Evolutionary conservation across 2,329 filamentous ascomycete genomes (phyloP).

Genomic region (Didymella lethalis): DNA sequence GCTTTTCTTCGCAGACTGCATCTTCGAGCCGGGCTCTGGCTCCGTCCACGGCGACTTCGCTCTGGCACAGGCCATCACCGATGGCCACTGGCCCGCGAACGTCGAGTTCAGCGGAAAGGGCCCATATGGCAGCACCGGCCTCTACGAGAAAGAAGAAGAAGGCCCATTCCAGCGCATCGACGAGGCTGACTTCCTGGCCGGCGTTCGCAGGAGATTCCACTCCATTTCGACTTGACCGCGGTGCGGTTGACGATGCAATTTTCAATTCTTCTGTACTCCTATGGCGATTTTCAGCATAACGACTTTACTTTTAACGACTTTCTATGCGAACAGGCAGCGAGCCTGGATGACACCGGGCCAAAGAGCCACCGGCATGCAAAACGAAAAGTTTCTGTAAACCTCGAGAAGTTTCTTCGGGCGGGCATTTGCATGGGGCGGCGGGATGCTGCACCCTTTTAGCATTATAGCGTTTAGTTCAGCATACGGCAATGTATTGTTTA

Average conservation of each 20-base stretch:
- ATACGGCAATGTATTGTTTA: constrained; percentile 21
- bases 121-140: constrained; percentile 59
- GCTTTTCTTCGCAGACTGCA: constrained; percentile 61
- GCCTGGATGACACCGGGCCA: constrained; percentile 48
- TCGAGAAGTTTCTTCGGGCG: constrained; percentile 23
- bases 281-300: constrained; percentile 30
- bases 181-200: constrained; percentile 51
- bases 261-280: constrained; percentile 36
- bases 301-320: constrained; percentile 34
- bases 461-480: constrained; percentile 28
- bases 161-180: constrained; percentile 51
- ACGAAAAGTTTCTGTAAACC: constrained; percentile 27
- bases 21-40: constrained; percentile 58
- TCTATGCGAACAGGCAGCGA: constrained; percentile 36
- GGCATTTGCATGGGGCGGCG: constrained; percentile 26
- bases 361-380: constrained; percentile 34
- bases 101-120: constrained; percentile 54
- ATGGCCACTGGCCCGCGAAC: constrained; percentile 53
- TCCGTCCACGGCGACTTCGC: constrained; percentile 60
- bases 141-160: constrained; percentile 59
- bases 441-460: constrained; percentile 25
- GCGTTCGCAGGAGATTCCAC: constrained; percentile 47
- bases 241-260: constrained; percentile 26
- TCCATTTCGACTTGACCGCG: constrained; percentile 48
- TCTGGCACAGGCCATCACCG: constrained; percentile 52